Base-by-base conservation (phyloP, 2,329 filamentous ascomycete genomes). In the Aureobasidium sp. region DNA sequence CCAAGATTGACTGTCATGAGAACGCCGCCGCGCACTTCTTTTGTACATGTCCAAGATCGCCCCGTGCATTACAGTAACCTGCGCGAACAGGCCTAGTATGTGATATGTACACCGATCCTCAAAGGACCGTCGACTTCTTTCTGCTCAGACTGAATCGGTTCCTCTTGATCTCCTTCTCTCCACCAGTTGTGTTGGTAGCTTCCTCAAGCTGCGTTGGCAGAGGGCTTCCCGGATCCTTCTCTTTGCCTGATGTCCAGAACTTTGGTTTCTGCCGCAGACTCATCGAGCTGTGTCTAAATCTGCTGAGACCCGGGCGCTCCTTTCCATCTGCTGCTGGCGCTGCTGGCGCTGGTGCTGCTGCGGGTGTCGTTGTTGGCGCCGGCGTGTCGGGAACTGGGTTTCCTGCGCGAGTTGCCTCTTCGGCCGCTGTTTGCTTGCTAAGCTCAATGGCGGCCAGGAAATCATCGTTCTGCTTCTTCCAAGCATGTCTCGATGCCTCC, bases 261-360 rank as follows among this genome's bases (percentile, higher is more conserved):
- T 89, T 86, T 65, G 88, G 88, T 73, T 87, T 90, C 64, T 86
- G 84, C 51, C 88, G 83, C 77, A 95, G 81, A 64, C 89, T 91
- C 76, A 89, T 93, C 71, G 86, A 90, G 10, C 84, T 84, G 59
- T 86, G 65, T 66, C 85, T 83, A 64, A 88, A 85, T 46, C 73
- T 54, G 71, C 69, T 73, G 47, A 62, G 60, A 19, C 60, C 23
- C 65, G 64, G 49, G 62, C 63, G 51, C 61, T 67, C n/a, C 27
- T 46, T 68, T 62, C 13, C 31, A n/a, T 45, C 40, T n/a, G 31
- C 43, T 63, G 62, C 38, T 17, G 46, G 17, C 37, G 10, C 50
- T 61, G 21, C 53, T 61, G 46, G 62, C 13, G 33, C 33, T 35
- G 6, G 6, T 35, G 33, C 33, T 35, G 13, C 33, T 35, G 6